A percentile compares a stretch with the other conserved stretches of the same genome.
Conservation (phyloP, 345 rosid species). For the Hibiscus tridactylites region DNA sequence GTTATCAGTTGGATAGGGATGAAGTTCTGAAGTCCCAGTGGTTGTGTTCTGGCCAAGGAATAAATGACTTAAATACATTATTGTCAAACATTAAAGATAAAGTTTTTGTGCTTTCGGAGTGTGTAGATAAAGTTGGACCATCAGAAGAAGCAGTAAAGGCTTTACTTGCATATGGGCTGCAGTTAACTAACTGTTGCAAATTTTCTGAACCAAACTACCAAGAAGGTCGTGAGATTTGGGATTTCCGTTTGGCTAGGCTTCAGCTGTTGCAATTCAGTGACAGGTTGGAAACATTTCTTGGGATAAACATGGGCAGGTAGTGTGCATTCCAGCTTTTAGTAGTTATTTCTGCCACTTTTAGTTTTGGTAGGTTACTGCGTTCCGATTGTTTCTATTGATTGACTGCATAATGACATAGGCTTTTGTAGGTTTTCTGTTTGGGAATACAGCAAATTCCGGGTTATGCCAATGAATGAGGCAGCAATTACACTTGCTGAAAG, state of each 20-base stretch:
- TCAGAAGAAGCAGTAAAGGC: constrained; percentile 81
- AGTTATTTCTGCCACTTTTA: constrained; percentile 2
- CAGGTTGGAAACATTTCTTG: constrained; percentile 83
- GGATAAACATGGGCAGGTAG: constrained; percentile 99
- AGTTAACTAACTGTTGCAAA: constrained; percentile 42
- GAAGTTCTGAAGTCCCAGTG: constrained; percentile 76
- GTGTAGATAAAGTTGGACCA: constrained; percentile 65
- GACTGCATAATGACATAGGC: constrained; percentile 39
- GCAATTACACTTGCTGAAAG: constrained; percentile 81
- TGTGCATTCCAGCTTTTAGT: constrained; percentile 8
- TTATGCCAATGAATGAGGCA: constrained; percentile 49
- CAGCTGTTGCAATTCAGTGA: constrained; percentile 75
- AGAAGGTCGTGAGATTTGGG: constrained; percentile 53
- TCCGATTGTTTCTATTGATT: constrained; percentile 25
- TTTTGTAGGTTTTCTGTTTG: constrained; percentile 75
- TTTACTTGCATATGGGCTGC: constrained; percentile 61
- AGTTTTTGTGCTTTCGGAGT: constrained; percentile 68
- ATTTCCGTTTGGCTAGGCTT: constrained; percentile 68
- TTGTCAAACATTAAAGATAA: constrained; percentile 64
- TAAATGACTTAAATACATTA: constrained; percentile 44
- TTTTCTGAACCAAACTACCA: constrained; percentile 45
- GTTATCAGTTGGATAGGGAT: constrained; percentile 71
- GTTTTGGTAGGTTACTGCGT: background rate
- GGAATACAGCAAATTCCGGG: constrained; percentile 80
- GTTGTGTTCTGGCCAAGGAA: constrained; percentile 59